Evolutionary conservation across 2,329 filamentous ascomycete species (phyloP).

Genomic region (Fusarium nurragi): DNA sequence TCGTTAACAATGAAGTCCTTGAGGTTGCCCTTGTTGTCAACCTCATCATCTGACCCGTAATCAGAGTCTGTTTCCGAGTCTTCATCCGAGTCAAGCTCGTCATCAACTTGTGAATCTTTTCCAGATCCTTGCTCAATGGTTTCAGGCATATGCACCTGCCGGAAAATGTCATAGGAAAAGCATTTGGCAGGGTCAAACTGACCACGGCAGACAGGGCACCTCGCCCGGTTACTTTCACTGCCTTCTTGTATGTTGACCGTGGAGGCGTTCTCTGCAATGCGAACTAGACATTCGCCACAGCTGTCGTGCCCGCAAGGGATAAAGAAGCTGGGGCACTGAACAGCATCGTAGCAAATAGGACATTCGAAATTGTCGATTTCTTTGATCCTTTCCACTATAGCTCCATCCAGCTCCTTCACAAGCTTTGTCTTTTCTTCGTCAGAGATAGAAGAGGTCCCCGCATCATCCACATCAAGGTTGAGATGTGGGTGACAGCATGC

Average conservation of each 20-base stretch:
- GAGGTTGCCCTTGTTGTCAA: slow-evolving; percentile 54
- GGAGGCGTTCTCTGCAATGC: slow-evolving; percentile 69
- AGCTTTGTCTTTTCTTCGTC: slow-evolving; percentile 65
- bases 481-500: slow-evolving; percentile 58
- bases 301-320: slow-evolving; percentile 85
- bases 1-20: slow-evolving; percentile 64
- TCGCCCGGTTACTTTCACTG: slow-evolving; percentile 64
- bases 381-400: slow-evolving; percentile 74
- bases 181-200: slow-evolving; percentile 72
- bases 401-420: slow-evolving; percentile 66
- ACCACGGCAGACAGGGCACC: slow-evolving; percentile 81
- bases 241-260: slow-evolving; percentile 66
- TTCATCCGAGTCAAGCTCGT: slow-evolving; percentile 43
- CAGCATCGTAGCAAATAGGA: slow-evolving; percentile 82
- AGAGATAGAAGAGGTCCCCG: slow-evolving; percentile 51
- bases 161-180: slow-evolving; percentile 79
- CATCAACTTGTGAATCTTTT: slow-evolving; percentile 49
- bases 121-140: slow-evolving; percentile 52
- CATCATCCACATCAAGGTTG: slow-evolving; percentile 50
- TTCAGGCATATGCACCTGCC: slow-evolving; percentile 74
- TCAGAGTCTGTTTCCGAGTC: slow-evolving; percentile 45
- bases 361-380: slow-evolving; percentile 73
- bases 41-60: slow-evolving; percentile 48
- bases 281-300: slow-evolving; percentile 79
- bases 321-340: slow-evolving; percentile 79